phyloP scores from a whole-genome alignment of 148 eudicot genomes.

The Cornus kousa region DNA sequence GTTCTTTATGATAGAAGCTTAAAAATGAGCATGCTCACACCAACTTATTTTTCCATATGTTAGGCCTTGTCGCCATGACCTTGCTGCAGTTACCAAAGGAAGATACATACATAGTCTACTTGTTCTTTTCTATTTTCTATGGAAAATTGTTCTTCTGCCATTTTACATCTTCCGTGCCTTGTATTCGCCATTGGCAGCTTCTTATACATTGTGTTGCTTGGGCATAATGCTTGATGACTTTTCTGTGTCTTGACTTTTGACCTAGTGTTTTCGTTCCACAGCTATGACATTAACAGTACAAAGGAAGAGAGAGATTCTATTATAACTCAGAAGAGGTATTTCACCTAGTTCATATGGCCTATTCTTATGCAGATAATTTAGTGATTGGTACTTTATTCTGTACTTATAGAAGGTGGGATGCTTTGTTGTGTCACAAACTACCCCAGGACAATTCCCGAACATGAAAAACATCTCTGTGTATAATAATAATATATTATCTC shows the following conservation, averaged over 20 bases:
- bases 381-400: neutral
- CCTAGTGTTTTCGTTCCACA: conserved; percentile 16
- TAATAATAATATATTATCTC: neutral
- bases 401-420: neutral
- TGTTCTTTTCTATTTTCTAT: too few relatives aligned
- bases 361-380: neutral
- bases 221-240: neutral
- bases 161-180: too few relatives aligned
- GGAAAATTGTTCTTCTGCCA: too few relatives aligned
- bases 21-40: too few relatives aligned
- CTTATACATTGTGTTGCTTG: neutral
- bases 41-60: too few relatives aligned
- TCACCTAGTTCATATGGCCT: neutral
- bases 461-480: too few relatives aligned
- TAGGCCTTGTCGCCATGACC: too few relatives aligned
- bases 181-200: neutral
- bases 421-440: neutral
- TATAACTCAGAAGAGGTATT: conserved; percentile 40
- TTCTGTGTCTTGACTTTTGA: neutral
- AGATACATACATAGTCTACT: too few relatives aligned
- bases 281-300: conserved; percentile 52
- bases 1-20: too few relatives aligned
- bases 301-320: conserved; percentile 42
- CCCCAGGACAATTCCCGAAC: neutral
- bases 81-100: too few relatives aligned